Base-by-base conservation (phyloP, 106 monocot species). In the Dactylorhiza incarnata region DNA sequence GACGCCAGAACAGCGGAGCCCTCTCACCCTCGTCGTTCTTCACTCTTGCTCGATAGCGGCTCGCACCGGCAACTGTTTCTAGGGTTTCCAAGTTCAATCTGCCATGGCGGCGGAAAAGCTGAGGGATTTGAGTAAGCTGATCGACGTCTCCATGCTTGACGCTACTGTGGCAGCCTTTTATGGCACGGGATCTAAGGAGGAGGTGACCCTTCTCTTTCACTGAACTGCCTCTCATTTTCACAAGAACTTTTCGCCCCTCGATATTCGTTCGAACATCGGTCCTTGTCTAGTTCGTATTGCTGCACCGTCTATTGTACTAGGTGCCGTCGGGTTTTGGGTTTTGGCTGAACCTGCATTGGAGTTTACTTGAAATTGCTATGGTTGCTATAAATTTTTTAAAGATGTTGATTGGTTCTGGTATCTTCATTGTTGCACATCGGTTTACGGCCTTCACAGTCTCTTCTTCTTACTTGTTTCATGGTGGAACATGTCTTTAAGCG, bases 161-260 rank as follows among this genome's bases (percentile, higher is more conserved):
- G 94, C 94, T 71, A 99, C 97, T 3, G 97, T 99, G 7, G 84
- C 91, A 29, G 97, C 97, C 11, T 99, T 99, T 82, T 99, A 99
- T 68, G 97, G 97, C 49, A 99, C 97, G 24, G 97, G 97, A 80
- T 99, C 97, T 25, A 94, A 99, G 80, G 97, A 91, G 72, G 97
- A 99, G 97, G 97, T 99, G 72, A 67, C 72, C 14, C 48, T 51
- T 17, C 24, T 44, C n/a, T 8, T 48, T 26, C 13, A 9, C 43
- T 48, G 13, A 19, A 22, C 66, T 46, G 22, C 15, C 49, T 44
- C 8, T 71, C n/a, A 9, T 49, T 37, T 49, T 13, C 14, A 62
- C 37, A 8, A 11, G 22, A 44, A 74, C 10, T 24, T 15, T 78
- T 19, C 26, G 45, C 75, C 2, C 53, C 46, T 54, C 22, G 71